Evolutionary conservation across 495 filamentous ascomycete species (phyloP), one percentile per base, ranked within the genome.

Genomic region (Physcia stellaris): DNA sequence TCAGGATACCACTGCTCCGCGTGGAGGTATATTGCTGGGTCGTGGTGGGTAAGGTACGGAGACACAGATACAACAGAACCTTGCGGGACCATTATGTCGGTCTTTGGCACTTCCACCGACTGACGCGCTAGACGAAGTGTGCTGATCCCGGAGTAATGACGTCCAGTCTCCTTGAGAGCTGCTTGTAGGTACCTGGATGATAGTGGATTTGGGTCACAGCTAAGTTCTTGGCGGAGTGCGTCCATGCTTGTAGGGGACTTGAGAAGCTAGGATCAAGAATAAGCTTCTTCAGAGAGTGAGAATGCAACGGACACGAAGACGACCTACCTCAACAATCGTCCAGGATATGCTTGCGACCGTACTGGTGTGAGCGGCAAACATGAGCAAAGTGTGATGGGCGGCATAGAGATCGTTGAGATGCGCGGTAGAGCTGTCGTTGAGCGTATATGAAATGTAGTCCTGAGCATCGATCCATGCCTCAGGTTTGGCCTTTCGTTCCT

Each of bases 401-500:
- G 21, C 34, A 19, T 36, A 36, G 34, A 36, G 21, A 24, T 36
- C 13, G 16, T 36, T 18, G 13, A 36, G 34, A 36, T 36, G 34
- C 4, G 34, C 34, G n/a, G 34, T 36, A 20, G 34, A 13, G n/a
- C 21, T 19, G n/a, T 36, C 34, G 13, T 36, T 36, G 21, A 36
- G 34, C 13, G 34, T 36, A 19, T 36, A 36, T 36, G 34, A 36
- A 20, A 36, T 36, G 34, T 36, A 36, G 34, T 36, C 34, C 6
- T 36, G 16, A 19, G 34, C 34, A 18, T 36, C 20, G n/a, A n/a
- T 12, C 34, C 34, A 36, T 19, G 16, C 13, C 13, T 36, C 34
- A n/a, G 34, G 34, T 13, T 36, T 13, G 15, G 16, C 21, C 34
- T 36, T 19, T 36, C 34, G 16, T 36, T 19, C 34, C 20, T 36